These are phyloP conservation scores for Ophiostoma tasmaniense DNA, from an alignment of 2,329 filamentous ascomycete genomes.

Conservation along the genomic window DNA sequence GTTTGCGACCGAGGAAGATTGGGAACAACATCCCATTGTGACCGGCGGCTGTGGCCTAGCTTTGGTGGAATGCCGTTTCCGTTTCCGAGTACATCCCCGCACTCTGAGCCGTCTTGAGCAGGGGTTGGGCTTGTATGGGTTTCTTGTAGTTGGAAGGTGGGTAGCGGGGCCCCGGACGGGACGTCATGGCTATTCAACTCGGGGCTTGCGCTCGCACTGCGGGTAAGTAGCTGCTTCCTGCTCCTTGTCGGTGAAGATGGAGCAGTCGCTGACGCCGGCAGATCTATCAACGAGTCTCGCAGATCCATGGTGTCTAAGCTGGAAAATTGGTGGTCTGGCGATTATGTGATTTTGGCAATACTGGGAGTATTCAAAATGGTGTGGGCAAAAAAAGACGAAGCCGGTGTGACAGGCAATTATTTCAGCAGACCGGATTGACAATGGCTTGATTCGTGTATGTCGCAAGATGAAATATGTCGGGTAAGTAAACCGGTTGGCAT, in stretches of 20 bases:
- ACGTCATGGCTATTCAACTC: background rate
- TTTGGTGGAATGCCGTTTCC: background rate
- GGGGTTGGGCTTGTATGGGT: background rate
- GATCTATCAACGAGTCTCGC: slow-evolving; percentile 4
- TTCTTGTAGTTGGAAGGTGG: background rate
- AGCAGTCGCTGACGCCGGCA: slow-evolving; percentile 17
- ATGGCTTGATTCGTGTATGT: background rate
- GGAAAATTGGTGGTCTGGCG: background rate
- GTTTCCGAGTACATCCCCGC: background rate
- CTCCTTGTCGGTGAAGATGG: slow-evolving; percentile 22
- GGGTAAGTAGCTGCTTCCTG: slow-evolving; percentile 17
- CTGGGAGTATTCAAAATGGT: background rate
- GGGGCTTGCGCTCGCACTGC: background rate
- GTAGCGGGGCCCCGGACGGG: background rate
- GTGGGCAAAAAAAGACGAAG: background rate
- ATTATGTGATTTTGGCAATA: background rate
- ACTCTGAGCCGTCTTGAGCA: background rate
- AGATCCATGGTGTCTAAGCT: slow-evolving; percentile 15
- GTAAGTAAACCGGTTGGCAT: background rate
- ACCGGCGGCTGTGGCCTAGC: slow-evolving; percentile 30
- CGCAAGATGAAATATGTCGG: background rate
- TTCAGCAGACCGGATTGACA: background rate
- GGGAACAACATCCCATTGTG: slow-evolving; percentile 59
- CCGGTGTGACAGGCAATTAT: background rate
- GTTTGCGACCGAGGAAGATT: slow-evolving; percentile 69